A percentile compares a stretch with the other conserved stretches of the same genome.
Evolutionary conservation across 495 filamentous ascomycete species (phyloP).

Genomic region (Penicillium egyptiacum): DNA sequence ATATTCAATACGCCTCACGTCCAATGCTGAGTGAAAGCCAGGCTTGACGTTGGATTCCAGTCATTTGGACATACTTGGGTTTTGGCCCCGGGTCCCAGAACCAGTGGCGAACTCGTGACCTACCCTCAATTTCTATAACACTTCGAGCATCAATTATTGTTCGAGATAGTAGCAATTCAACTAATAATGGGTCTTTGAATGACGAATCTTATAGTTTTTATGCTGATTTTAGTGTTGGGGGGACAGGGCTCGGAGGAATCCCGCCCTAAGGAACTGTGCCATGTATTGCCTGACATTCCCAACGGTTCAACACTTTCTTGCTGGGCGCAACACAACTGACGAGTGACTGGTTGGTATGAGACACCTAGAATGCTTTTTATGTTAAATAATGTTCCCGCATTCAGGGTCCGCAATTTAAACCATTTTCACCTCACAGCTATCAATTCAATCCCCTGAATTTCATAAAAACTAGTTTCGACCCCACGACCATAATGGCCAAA

Average conservation of each 20-base stretch:
- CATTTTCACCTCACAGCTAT: background rate
- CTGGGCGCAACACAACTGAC: constrained; percentile 1
- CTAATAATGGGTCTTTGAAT: background rate
- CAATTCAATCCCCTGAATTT: background rate
- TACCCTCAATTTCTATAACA: background rate
- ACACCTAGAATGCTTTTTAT: background rate
- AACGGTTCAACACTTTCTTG: constrained; percentile 14
- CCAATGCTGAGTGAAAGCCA: background rate
- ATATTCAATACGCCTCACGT: background rate
- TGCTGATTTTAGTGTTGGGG: background rate
- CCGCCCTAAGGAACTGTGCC: background rate
- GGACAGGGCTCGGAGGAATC: background rate
- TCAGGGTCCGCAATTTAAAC: background rate
- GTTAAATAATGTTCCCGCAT: background rate
- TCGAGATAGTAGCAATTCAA: too few relatives aligned
- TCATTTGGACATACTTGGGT: background rate
- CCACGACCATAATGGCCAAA: constrained; percentile 6
- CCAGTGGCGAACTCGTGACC: background rate
- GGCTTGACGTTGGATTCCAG: background rate
- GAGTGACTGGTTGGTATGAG: background rate
- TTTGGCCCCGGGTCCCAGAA: background rate
- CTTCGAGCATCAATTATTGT: background rate
- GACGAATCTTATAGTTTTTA: background rate
- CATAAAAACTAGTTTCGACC: background rate
- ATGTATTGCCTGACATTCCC: constrained; percentile 6